phyloP scores from a whole-genome alignment of 331 rosid genomes.

The Acacia concinna region DNA sequence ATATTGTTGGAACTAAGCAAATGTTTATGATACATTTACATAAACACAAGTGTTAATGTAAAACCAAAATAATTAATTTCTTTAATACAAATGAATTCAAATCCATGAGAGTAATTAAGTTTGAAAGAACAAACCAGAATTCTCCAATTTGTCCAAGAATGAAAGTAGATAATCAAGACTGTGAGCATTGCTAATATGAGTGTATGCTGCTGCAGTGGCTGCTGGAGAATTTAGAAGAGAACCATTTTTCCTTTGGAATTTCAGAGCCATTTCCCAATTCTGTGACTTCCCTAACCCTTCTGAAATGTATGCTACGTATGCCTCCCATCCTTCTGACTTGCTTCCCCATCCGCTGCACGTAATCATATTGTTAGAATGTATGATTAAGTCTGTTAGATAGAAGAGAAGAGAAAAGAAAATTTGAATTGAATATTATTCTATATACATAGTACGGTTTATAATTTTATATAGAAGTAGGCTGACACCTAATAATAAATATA shows the following conservation, averaged over 20 bases:
- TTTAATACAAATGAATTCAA: neutral
- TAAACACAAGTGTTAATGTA: neutral
- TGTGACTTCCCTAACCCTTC: conserved; percentile 64
- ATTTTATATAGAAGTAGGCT: too few relatives aligned
- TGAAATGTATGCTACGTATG: conserved; percentile 73
- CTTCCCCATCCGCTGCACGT: conserved; percentile 55
- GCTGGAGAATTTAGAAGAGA: conserved; percentile 83
- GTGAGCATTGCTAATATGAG: conserved; percentile 46
- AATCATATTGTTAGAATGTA: too few relatives aligned
- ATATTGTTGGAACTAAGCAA: conserved; percentile 67
- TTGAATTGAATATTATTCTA: too few relatives aligned
- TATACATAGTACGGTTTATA: too few relatives aligned
- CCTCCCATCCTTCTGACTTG: conserved; percentile 62
- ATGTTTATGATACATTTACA: neutral
- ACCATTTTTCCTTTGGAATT: conserved; percentile 85
- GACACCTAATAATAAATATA: too few relatives aligned
- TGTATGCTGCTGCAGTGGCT: conserved; percentile 69
- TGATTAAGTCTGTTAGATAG: too few relatives aligned
- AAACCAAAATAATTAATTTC: neutral
- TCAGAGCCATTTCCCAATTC: conserved; percentile 61
- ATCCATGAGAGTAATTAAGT: neutral
- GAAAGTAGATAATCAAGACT: conserved; percentile 60
- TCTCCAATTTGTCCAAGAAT: conserved; percentile 57
- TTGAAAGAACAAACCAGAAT: conserved; percentile 53
- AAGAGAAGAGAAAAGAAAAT: too few relatives aligned